These are phyloP conservation scores for Stereum hirsutum DNA, from an alignment of 1,284 basidiomycete genomes.

Conservation along the genomic window DNA sequence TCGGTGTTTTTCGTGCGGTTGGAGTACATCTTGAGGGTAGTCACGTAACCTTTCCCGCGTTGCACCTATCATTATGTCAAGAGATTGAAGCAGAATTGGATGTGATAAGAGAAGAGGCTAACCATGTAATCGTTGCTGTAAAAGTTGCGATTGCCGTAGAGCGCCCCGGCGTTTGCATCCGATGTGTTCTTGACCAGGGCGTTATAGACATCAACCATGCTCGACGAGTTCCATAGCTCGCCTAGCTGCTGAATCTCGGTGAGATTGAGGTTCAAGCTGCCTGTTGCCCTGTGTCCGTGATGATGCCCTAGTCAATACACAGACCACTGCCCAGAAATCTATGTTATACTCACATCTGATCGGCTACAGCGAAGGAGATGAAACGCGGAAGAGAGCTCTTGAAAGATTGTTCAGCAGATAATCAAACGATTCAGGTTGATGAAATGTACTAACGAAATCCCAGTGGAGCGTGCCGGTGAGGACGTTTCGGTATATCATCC, in stretches of 20 bases:
- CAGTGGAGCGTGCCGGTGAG: constrained; percentile 49
- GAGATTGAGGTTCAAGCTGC: constrained; percentile 47
- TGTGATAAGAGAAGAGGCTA: constrained; percentile 3
- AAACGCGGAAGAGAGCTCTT: constrained; percentile 55
- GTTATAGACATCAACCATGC: constrained; percentile 31
- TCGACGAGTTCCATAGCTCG: constrained; percentile 35
- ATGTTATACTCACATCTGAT: constrained; percentile 15
- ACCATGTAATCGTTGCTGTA: constrained; percentile 66
- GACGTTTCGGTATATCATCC: constrained; percentile 61
- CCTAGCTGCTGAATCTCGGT: constrained; percentile 44
- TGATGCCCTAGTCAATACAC: constrained; percentile 2
- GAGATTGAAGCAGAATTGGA: background rate
- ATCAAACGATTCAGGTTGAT: background rate
- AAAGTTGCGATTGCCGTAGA: constrained; percentile 57
- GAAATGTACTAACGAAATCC: constrained; percentile 45
- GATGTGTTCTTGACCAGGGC: constrained; percentile 26
- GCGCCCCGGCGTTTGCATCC: constrained; percentile 47
- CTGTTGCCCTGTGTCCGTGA: constrained; percentile 50
- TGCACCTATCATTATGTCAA: constrained; percentile 33
- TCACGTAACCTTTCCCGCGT: constrained; percentile 46
- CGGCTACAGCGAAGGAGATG: constrained; percentile 50
- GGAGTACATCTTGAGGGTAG: constrained; percentile 60
- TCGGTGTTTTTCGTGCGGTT: constrained; percentile 54
- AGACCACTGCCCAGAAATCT: background rate
- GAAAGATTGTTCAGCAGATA: background rate